A percentile compares a stretch with the other conserved stretches of the same genome.
Conservation (phyloP, 1,284 basidiomycete species). For the Kwoniella shivajii region DNA sequence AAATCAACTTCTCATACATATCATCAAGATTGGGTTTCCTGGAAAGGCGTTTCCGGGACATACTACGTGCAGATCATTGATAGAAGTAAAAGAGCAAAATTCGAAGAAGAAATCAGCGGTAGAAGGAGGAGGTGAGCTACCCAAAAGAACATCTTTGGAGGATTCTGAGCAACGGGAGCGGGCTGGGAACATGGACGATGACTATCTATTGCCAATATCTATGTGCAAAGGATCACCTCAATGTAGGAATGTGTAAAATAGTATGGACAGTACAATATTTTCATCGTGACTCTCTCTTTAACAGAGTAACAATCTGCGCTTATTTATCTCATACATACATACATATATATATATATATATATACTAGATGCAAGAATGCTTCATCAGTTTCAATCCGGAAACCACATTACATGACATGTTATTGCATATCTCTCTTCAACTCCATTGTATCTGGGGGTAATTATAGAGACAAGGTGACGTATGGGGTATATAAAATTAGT, state of each 20-base stretch:
- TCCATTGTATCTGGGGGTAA: not conserved
- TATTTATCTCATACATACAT: not conserved
- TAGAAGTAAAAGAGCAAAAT: slow-evolving; percentile 35
- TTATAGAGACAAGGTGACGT: no score
- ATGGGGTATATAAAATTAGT: no score
- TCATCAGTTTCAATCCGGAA: no score
- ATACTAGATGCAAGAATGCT: no score
- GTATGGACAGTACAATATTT: no score
- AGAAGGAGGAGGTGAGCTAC: slow-evolving; percentile 18
- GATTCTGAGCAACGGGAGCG: not conserved
- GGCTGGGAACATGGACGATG: not conserved
- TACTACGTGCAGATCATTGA: slow-evolving; percentile 50
- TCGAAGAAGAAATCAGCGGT: slow-evolving; percentile 38
- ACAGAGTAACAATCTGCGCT: not conserved
- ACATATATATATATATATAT: not conserved
- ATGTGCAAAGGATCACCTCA: no score
- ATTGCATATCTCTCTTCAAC: not conserved
- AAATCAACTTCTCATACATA: slow-evolving; percentile 39
- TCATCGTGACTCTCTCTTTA: not conserved
- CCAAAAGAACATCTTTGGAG: not conserved
- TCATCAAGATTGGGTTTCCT: slow-evolving; percentile 49
- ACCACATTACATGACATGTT: no score
- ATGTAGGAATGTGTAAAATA: no score
- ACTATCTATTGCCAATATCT: not conserved
- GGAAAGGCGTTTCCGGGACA: slow-evolving; percentile 48